Evolutionary conservation across 129 eudicot species (phyloP).

Genomic region (Tanacetum coccineum): DNA sequence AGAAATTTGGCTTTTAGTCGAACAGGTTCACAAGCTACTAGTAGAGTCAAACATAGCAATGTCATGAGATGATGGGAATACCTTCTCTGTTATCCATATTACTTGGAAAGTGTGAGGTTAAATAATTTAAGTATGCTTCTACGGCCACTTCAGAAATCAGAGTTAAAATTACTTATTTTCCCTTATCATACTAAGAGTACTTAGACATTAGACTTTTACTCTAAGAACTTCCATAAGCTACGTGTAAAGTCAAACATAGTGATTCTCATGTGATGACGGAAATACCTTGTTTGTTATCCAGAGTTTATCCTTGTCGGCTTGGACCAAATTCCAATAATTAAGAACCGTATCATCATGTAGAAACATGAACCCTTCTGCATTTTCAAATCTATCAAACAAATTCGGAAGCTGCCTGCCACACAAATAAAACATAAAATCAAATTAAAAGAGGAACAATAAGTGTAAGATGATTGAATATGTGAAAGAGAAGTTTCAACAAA

Average conservation of each 20-base stretch:
- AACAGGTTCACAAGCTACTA: too few species aligned
- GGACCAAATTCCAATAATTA: slow-evolving; percentile 89
- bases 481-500: slow-evolving; percentile 19
- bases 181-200: slow-evolving; percentile 2
- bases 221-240: slow-evolving; percentile 2
- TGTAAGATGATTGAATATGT: slow-evolving; percentile 11
- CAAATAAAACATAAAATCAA: slow-evolving; percentile 1
- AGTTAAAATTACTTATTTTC: slow-evolving; percentile 7
- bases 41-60: too few species aligned
- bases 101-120: too few species aligned
- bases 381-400: slow-evolving; percentile 54
- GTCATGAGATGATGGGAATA: too few species aligned
- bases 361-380: slow-evolving; percentile 86
- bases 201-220: slow-evolving; percentile 6
- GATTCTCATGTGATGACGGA: too few species aligned
- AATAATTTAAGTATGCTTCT: too few species aligned
- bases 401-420: slow-evolving; percentile 67
- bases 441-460: slow-evolving; percentile 5
- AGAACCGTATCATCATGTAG: slow-evolving; percentile 75
- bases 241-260: slow-evolving; percentile 13
- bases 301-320: slow-evolving; percentile 76
- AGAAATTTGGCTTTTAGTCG: too few species aligned
- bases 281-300: slow-evolving; percentile 85
- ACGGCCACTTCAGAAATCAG: not conserved
- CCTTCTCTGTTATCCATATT: too few species aligned